Evolutionary conservation across 139 green algal genomes (phyloP).

Genomic region (Tetraselmis striata): DNA sequence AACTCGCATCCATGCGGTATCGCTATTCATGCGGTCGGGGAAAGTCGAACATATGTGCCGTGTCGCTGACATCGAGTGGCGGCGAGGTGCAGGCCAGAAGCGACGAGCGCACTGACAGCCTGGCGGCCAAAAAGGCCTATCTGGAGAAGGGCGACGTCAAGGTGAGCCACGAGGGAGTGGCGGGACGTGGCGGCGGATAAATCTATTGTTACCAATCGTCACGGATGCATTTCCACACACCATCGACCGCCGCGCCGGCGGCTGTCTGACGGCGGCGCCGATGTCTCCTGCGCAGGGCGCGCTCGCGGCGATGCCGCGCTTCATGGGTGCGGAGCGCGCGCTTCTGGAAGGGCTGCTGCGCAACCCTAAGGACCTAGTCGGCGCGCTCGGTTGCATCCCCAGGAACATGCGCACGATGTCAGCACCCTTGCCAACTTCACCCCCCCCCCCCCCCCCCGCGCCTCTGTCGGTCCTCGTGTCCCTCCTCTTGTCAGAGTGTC

Average conservation of each 20-base stretch:
- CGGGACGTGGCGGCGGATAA: slow-evolving; percentile 16
- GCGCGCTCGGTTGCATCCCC: slow-evolving; percentile 54
- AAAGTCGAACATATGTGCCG: too few species aligned
- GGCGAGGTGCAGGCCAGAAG: background rate
- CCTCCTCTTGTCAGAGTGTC: too few species aligned
- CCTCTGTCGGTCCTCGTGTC: too few species aligned
- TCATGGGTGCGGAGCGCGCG: slow-evolving; percentile 49
- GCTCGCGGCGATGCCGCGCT: slow-evolving; percentile 45
- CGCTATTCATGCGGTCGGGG: background rate
- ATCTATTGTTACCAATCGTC: too few species aligned
- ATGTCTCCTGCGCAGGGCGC: too few species aligned
- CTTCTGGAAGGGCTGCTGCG: slow-evolving; percentile 40
- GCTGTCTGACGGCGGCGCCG: too few species aligned
- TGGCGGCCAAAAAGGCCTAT: background rate
- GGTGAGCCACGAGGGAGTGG: slow-evolving; percentile 8
- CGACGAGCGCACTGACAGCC: background rate
- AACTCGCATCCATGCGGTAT: background rate
- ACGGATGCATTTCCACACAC: too few species aligned
- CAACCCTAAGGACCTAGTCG: slow-evolving; percentile 12
- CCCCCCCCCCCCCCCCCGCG: too few species aligned
- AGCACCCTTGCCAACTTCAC: background rate
- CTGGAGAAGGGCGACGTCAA: slow-evolving; percentile 3
- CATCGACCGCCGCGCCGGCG: too few species aligned
- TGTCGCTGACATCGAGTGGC: too few species aligned
- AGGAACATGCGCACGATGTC: slow-evolving; percentile 73